Conservation (phyloP, 768 basidiomycete species). For the Auriscalpium orientale region DNA sequence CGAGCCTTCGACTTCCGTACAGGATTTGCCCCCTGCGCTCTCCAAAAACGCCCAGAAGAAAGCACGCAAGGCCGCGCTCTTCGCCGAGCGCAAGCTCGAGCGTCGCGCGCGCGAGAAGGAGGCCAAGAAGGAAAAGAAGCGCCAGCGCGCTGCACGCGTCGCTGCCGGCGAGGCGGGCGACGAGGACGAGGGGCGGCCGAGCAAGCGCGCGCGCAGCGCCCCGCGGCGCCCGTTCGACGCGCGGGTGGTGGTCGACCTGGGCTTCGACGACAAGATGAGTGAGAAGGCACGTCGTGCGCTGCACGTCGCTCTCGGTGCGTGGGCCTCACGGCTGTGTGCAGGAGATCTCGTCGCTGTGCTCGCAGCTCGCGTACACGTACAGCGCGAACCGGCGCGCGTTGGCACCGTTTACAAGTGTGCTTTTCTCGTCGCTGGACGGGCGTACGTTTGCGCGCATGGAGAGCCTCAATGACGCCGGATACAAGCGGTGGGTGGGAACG, state of each 20-base stretch:
- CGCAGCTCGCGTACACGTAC: conserved; percentile 90
- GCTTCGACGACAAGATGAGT: conserved; percentile 88
- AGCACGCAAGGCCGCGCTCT: conserved; percentile 60
- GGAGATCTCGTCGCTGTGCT: conserved; percentile 87
- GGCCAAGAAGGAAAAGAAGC: conserved; percentile 68
- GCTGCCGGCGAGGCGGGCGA: conserved; percentile 55
- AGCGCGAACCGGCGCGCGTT: conserved; percentile 72
- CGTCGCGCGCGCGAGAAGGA: conserved; percentile 73
- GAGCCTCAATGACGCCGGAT: conserved; percentile 52
- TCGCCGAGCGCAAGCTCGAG: conserved; percentile 60
- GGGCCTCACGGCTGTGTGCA: conserved; percentile 24
- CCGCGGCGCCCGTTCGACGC: conserved; percentile 36
- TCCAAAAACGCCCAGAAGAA: conserved; percentile 80
- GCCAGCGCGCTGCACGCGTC: conserved; percentile 47
- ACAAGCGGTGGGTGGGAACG: conserved; percentile 74
- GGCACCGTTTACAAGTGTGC: conserved; percentile 59
- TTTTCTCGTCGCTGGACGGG: conserved; percentile 79
- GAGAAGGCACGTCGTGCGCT: conserved; percentile 64
- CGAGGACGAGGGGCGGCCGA: conserved; percentile 30
- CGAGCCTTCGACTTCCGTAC: too few relatives aligned
- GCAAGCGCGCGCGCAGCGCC: conserved; percentile 21
- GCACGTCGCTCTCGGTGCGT: not conserved
- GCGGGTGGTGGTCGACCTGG: conserved; percentile 76
- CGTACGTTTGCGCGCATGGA: conserved; percentile 60
- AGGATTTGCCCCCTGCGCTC: conserved; percentile 23